A percentile compares a stretch with the other conserved stretches of the same genome.
Conservation (phyloP, 371 early-diverging fungal genomes). For the Gilbertella persicaria region DNA sequence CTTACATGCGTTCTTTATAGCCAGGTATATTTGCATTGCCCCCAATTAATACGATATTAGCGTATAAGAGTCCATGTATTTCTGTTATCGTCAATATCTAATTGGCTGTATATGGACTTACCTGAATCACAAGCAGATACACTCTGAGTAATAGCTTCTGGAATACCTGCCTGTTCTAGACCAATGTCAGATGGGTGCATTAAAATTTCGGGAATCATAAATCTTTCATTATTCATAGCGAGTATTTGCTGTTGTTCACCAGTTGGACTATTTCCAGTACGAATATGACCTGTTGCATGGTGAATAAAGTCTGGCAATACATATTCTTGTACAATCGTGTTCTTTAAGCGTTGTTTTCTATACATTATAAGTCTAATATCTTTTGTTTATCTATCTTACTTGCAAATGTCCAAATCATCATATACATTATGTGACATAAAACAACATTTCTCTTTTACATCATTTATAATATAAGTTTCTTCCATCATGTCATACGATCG, state of each 20-base stretch:
- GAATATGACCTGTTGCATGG: constrained; percentile 62
- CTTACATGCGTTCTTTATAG: constrained; percentile 69
- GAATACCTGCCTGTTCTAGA: constrained; percentile 81
- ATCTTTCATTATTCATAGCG: constrained; percentile 82
- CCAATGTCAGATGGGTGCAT: constrained; percentile 86
- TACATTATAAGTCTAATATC: neutral
- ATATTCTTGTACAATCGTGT: constrained; percentile 70
- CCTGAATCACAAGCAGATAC: constrained; percentile 56
- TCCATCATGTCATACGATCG: constrained; percentile 92
- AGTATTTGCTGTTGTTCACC: constrained; percentile 58
- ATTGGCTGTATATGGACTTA: constrained; percentile 10
- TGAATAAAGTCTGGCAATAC: constrained; percentile 79
- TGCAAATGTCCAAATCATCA: constrained; percentile 67
- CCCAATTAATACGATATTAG: constrained; percentile 78
- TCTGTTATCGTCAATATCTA: neutral
- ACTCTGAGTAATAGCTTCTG: constrained; percentile 74
- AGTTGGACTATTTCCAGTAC: constrained; percentile 6
- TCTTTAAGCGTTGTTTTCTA: constrained; percentile 44
- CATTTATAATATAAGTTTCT: constrained; percentile 80
- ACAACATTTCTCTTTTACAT: constrained; percentile 84
- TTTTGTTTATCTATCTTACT: constrained; percentile 33
- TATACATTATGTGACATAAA: constrained; percentile 72
- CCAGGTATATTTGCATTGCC: constrained; percentile 76
- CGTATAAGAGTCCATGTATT: constrained; percentile 65
- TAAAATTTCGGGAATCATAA: constrained; percentile 83